phyloP scores from a whole-genome alignment of 495 filamentous ascomycete species.

The Echria macrotheca region DNA sequence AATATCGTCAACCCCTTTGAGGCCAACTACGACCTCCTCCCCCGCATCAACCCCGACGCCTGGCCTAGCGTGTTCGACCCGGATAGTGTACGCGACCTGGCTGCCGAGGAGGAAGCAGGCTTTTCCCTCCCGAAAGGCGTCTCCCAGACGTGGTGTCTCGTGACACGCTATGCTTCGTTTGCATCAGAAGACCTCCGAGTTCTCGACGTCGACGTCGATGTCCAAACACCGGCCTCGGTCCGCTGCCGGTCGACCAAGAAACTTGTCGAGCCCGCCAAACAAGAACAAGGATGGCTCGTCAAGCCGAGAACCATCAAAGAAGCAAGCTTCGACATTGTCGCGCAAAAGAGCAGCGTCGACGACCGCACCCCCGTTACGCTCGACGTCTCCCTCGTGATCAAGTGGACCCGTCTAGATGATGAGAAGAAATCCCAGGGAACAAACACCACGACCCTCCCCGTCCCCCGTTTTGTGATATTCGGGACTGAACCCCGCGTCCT shows the following conservation, averaged over 20 bases:
- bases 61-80: conserved; percentile 83
- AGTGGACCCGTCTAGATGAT: conserved; percentile 71
- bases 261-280: conserved; percentile 26
- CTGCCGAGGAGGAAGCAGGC: conserved; percentile 2
- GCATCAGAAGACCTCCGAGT: conserved; percentile 66
- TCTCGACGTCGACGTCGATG: conserved; percentile 52
- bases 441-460: conserved; percentile 58
- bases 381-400: conserved; percentile 68
- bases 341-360: conserved; percentile 70
- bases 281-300: conserved; percentile 30
- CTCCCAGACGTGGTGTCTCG: conserved; percentile 71
- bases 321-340: conserved; percentile 62
- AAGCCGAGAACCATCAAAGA: conserved; percentile 60
- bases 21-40: conserved; percentile 77
- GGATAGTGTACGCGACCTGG: conserved; percentile 32
- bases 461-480: conserved; percentile 73
- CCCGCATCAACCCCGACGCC: conserved; percentile 64
- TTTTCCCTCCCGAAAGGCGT: conserved; percentile 43
- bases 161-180: conserved; percentile 66
- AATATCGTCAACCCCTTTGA: conserved; percentile 78
- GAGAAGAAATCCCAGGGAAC: not conserved
- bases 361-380: conserved; percentile 67
- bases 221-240: conserved; percentile 47
- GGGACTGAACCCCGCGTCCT: conserved; percentile 85
- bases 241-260: conserved; percentile 31